phyloP scores from a whole-genome alignment of 2,329 filamentous ascomycete genomes.

The Stylonectria norvegica region DNA sequence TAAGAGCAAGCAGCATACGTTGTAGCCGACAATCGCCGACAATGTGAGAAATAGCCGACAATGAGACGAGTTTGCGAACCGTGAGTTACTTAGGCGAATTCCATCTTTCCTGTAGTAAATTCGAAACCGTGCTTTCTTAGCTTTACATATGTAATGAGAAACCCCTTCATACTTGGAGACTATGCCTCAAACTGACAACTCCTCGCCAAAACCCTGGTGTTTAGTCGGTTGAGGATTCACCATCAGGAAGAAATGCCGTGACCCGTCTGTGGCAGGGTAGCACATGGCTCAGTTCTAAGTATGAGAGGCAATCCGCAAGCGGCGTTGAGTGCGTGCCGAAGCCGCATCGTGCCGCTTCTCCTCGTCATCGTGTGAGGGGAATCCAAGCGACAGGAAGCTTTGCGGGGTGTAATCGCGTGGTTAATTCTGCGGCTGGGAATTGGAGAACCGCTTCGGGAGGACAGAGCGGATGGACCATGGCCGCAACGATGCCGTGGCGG shows the following conservation, averaged over 20 bases:
- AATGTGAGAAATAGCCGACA: no score
- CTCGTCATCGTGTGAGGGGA: constrained; percentile 6
- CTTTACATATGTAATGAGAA: no score
- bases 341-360: constrained; percentile 3
- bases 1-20: no score
- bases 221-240: no score
- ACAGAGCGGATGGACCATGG: no score
- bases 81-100: no score
- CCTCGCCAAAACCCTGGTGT: constrained; percentile 15
- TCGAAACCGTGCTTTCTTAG: no score
- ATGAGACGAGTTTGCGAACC: no score
- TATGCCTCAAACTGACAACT: constrained; percentile 17
- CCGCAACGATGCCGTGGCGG: no score
- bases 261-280: constrained; percentile 18
- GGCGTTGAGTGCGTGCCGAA: constrained; percentile 2
- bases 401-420: constrained; percentile 2
- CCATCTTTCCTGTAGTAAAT: no score
- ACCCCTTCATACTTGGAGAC: no score
- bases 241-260: constrained; percentile 7
- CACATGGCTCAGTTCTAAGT: constrained; percentile 18
- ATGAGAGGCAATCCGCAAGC: constrained; percentile 8
- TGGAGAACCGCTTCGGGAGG: not conserved
- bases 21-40: no score
- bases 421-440: not conserved
- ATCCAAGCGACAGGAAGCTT: constrained; percentile 2